These are phyloP conservation scores for Ascochyta viciae-villosae DNA, from an alignment of 2,329 filamentous ascomycete species.

Conservation along the genomic window DNA sequence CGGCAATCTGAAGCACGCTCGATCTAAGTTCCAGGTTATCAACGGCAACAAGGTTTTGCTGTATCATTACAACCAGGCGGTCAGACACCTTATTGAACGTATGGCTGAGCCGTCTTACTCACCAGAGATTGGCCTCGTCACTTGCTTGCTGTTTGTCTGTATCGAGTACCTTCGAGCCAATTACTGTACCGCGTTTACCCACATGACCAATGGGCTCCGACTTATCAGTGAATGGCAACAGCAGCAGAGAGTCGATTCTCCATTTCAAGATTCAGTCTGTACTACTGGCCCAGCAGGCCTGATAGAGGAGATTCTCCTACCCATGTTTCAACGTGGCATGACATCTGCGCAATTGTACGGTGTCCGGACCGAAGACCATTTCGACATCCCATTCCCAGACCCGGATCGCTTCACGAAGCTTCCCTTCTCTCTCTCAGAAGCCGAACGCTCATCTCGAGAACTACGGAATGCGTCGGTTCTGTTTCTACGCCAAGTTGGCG, in stretches of 20 bases:
- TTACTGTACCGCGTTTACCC: conserved; percentile 49
- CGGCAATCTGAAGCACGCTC: conserved; percentile 31
- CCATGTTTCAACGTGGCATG: conserved; percentile 32
- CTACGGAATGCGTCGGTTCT: conserved; percentile 31
- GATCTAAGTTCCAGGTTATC: conserved; percentile 5
- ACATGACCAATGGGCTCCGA: conserved; percentile 55
- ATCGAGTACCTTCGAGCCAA: conserved; percentile 54
- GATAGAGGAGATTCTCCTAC: conserved; percentile 26
- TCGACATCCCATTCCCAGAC: conserved; percentile 11
- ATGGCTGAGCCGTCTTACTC: conserved; percentile 42
- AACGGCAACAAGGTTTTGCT: conserved; percentile 38
- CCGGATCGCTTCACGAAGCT: conserved; percentile 1
- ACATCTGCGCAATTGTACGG: conserved; percentile 29
- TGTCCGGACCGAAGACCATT: conserved; percentile 15
- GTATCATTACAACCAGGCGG: conserved; percentile 53
- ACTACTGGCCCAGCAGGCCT: background rate
- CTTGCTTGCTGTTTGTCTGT: conserved; percentile 54
- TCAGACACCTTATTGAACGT: conserved; percentile 42
- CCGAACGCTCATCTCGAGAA: conserved; percentile 26
- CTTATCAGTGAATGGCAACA: conserved; percentile 35
- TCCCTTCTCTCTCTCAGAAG: conserved; percentile 19
- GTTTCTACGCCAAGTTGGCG: conserved; percentile 14
- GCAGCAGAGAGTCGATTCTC: conserved; percentile 2
- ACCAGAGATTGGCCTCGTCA: conserved; percentile 49
- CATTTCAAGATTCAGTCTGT: background rate